Evolutionary conservation across 306 rosid species (phyloP), one percentile per base, ranked within the genome.

Genomic region (Cucurbita moschata): DNA sequence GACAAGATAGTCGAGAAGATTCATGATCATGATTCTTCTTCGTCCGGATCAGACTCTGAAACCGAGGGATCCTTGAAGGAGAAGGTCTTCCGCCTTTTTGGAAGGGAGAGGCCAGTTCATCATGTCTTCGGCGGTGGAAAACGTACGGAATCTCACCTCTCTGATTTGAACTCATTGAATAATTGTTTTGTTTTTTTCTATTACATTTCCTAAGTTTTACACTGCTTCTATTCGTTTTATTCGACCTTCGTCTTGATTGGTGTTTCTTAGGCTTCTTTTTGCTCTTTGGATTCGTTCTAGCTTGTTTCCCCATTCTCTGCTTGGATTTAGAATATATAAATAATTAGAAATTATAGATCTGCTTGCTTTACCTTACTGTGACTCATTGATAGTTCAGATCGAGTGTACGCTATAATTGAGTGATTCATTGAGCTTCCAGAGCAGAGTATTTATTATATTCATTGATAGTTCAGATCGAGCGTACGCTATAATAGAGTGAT

Each of bases 51-150:
- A 8, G 96, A 84, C 37, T 75, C 81, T 18, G 83, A 79, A 19
- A 47, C 81, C n/a, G 89, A 77, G 59, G 85, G 85, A 69, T 77
- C 83, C 8, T 43, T 74, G 6, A 85, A 87, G 88, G 74, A 81
- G 18, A 85, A 90, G 81, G 76, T 87, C 21, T 89, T 51, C 82
- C 88, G 97, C 23, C 83, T 94, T 39, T 90, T 94, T 59, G 97
- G 97, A 5, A 75, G 96, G 61, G 96, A 91, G 77, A 85, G 35
- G 55, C 96, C 97, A 0, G 88, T 89, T 42, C 96, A 91, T 74
- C 79, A 87, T 42, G 85, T 91, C 67, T 73, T 94, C 26, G 96
- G 97, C 61, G 99, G 97, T 4, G 99, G 97, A 82, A 92, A 89
- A 79, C 78, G 97, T 92, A 89, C 23, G 83, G 16, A 55, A 37